Percentiles rank a stretch among this genome's conserved stretches.
phyloP scores from a whole-genome alignment of 352 stramenopile genomes.

The Lagenidium sp. region DNA sequence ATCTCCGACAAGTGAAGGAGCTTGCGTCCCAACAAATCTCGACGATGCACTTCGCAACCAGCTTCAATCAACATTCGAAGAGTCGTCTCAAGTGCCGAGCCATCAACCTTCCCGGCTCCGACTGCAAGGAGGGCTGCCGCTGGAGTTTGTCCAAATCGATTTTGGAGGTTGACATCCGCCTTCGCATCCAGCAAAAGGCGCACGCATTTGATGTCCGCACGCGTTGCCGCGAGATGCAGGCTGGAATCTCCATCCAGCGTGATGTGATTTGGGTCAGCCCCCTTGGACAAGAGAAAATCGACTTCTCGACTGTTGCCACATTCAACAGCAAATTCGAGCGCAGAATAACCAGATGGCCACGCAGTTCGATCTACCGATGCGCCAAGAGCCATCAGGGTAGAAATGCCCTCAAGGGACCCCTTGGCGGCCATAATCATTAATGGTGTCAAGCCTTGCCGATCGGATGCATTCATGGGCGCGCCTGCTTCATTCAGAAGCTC shows the following conservation, averaged over 20 bases:
- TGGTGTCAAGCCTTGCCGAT: slow-evolving; percentile 63
- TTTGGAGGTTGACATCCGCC: slow-evolving; percentile 47
- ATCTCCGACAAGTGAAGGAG: slow-evolving; percentile 42
- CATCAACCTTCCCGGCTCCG: slow-evolving; percentile 5
- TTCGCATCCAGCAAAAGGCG: slow-evolving; percentile 39
- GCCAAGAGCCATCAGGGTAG: slow-evolving; percentile 64
- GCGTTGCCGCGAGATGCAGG: slow-evolving; percentile 52
- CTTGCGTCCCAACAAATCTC: slow-evolving; percentile 59
- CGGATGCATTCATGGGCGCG: slow-evolving; percentile 45
- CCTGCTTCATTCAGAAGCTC: slow-evolving; percentile 41
- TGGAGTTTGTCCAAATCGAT: slow-evolving; percentile 65
- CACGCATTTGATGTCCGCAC: slow-evolving; percentile 37
- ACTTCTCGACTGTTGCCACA: slow-evolving; percentile 36
- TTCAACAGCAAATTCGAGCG: slow-evolving; percentile 49
- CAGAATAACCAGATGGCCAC: slow-evolving; percentile 71
- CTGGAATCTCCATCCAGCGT: slow-evolving; percentile 63
- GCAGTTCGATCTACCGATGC: slow-evolving; percentile 46
- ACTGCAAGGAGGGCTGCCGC: slow-evolving; percentile 36
- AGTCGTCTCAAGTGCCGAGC: slow-evolving; percentile 25
- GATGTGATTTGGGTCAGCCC: slow-evolving; percentile 42
- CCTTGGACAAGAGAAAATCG: slow-evolving; percentile 59
- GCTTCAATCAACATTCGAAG: slow-evolving; percentile 42
- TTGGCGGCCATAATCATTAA: slow-evolving; percentile 66
- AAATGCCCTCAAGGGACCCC: slow-evolving; percentile 54
- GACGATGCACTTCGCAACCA: slow-evolving; percentile 34